Conservation (phyloP, 2,329 filamentous ascomycete species). For the Botryotinia narcissicola region DNA sequence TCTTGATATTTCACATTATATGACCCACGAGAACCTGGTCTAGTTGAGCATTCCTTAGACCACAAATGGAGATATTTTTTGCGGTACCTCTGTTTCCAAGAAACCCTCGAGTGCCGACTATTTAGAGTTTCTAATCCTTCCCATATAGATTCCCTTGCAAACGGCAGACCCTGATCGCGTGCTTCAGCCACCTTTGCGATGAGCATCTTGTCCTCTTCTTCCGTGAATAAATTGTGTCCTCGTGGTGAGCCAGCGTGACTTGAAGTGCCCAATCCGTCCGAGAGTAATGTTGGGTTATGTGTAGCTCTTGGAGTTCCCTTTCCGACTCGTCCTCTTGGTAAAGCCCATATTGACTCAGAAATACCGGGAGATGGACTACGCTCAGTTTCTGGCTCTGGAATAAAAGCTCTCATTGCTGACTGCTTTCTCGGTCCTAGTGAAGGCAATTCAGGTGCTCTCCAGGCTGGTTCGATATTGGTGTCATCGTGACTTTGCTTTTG, state of each 20-base stretch:
- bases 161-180: constrained; percentile 23
- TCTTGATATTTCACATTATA: neutral
- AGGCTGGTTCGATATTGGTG: constrained; percentile 32
- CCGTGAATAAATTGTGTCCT: constrained; percentile 26
- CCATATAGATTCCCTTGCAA: constrained; percentile 27
- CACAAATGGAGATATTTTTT: constrained; percentile 12
- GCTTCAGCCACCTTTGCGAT: constrained; percentile 30
- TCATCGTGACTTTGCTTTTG: constrained; percentile 29
- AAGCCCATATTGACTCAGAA: constrained; percentile 36
- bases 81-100: constrained; percentile 13
- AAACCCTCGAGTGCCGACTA: constrained; percentile 26
- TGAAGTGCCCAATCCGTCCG: constrained; percentile 12
- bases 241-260: neutral
- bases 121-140: constrained; percentile 27
- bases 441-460: constrained; percentile 31
- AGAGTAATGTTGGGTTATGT: constrained; percentile 3
- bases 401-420: constrained; percentile 25
- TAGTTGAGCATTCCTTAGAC: neutral
- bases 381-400: constrained; percentile 26
- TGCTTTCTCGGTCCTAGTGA: constrained; percentile 20
- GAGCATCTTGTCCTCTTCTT: constrained; percentile 33
- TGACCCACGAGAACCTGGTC: neutral
- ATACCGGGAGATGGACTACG: constrained; percentile 33
- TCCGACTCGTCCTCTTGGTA: constrained; percentile 20
- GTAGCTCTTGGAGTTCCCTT: neutral